A percentile compares a stretch with the other conserved stretches of the same genome.
Conservation (phyloP, 495 filamentous ascomycete genomes). For the Penicillium atrosanguineum region DNA sequence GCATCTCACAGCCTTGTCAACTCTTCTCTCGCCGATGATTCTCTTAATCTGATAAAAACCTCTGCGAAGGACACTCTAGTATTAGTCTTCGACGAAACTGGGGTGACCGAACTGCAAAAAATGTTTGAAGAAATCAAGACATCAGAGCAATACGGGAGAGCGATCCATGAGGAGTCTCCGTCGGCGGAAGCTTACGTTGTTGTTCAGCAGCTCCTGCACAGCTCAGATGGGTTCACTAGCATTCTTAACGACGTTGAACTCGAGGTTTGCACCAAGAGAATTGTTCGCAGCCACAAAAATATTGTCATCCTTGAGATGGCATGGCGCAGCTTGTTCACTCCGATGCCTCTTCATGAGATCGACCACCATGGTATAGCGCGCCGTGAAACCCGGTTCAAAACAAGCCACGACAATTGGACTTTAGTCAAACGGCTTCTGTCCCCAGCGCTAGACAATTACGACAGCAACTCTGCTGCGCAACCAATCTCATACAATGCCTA, state of each 20-base stretch:
- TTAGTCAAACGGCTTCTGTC: constrained; percentile 63
- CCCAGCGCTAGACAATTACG: constrained; percentile 65
- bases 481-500: constrained; percentile 76
- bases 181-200: constrained; percentile 66
- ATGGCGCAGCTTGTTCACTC: constrained; percentile 73
- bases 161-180: constrained; percentile 59
- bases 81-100: constrained; percentile 37
- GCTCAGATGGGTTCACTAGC: constrained; percentile 29
- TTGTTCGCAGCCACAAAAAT: constrained; percentile 36
- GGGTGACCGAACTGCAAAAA: constrained; percentile 50
- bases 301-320: constrained; percentile 58
- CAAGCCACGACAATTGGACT: constrained; percentile 67
- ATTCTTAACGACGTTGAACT: constrained; percentile 54
- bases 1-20: constrained; percentile 37
- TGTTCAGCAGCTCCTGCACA: constrained; percentile 56
- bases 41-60: constrained; percentile 27
- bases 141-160: constrained; percentile 55
- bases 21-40: constrained; percentile 17
- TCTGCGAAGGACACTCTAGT: constrained; percentile 33
- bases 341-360: constrained; percentile 76
- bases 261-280: constrained; percentile 20
- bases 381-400: constrained; percentile 52
- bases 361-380: constrained; percentile 63
- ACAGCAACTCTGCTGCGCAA: constrained; percentile 49
- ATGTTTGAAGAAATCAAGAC: constrained; percentile 63